These are phyloP conservation scores for Penicillium turbatum DNA, from an alignment of 495 filamentous ascomycete genomes.

Conservation along the genomic window DNA sequence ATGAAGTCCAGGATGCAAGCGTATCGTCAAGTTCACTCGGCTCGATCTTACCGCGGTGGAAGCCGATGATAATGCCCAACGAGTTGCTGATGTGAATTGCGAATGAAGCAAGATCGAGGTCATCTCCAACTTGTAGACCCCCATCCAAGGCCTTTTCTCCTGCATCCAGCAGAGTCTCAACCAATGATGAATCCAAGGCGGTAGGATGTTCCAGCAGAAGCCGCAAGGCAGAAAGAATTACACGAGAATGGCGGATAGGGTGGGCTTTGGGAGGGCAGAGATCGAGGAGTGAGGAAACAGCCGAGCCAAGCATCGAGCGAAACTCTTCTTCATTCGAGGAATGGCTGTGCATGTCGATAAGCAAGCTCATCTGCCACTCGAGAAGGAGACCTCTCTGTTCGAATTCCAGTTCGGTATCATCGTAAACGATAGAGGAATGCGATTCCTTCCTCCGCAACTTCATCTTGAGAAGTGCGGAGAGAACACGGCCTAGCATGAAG, in stretches of 20 bases:
- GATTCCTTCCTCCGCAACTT: slow-evolving; percentile 33
- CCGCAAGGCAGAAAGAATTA: slow-evolving; percentile 39
- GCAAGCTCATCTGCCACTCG: slow-evolving; percentile 51
- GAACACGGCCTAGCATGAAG: slow-evolving; percentile 45
- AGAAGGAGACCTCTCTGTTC: slow-evolving; percentile 46
- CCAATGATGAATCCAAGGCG: slow-evolving; percentile 26
- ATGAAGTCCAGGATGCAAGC: slow-evolving; percentile 37
- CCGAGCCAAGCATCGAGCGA: slow-evolving; percentile 24
- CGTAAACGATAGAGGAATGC: slow-evolving; percentile 33
- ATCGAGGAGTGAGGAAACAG: slow-evolving; percentile 37
- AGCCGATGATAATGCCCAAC: slow-evolving; percentile 46
- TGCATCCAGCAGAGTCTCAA: slow-evolving; percentile 33
- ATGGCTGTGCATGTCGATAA: slow-evolving; percentile 31
- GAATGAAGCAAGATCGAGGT: slow-evolving; percentile 51
- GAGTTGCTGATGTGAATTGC: slow-evolving; percentile 56
- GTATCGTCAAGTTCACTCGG: slow-evolving; percentile 43
- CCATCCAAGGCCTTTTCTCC: slow-evolving; percentile 29
- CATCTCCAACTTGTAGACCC: slow-evolving; percentile 40
- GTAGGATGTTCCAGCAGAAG: slow-evolving; percentile 38
- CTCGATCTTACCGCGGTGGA: slow-evolving; percentile 50
- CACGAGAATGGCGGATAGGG: slow-evolving; percentile 46
- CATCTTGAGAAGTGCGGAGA: slow-evolving; percentile 44
- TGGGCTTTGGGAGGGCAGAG: slow-evolving; percentile 35
- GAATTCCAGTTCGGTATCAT: slow-evolving; percentile 33
- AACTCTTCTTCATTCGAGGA: slow-evolving; percentile 31